Conservation (phyloP, 2,329 filamentous ascomycete genomes). For the Aspergillus nomiae region DNA sequence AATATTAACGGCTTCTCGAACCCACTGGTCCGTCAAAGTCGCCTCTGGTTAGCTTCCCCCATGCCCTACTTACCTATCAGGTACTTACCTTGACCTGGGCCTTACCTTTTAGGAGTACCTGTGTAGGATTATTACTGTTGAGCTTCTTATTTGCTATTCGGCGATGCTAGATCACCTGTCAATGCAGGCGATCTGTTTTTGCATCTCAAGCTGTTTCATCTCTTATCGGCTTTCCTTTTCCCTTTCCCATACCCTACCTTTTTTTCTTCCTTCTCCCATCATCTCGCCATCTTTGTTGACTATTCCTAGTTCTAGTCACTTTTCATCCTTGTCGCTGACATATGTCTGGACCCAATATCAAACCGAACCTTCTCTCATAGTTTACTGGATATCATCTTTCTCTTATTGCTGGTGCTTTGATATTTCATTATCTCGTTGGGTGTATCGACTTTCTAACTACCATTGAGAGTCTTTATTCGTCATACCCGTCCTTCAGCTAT, state of each 20-base stretch:
- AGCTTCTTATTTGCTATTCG: slow-evolving; percentile 23
- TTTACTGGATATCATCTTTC: background rate
- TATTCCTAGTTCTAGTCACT: slow-evolving; percentile 6
- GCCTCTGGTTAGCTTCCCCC: slow-evolving; percentile 19
- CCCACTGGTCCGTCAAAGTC: slow-evolving; percentile 19
- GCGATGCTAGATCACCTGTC: slow-evolving; percentile 26
- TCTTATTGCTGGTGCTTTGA: background rate
- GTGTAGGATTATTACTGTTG: slow-evolving; percentile 16
- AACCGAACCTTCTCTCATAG: background rate
- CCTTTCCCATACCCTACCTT: slow-evolving; percentile 11
- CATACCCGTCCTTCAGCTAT: background rate
- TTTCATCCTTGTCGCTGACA: slow-evolving; percentile 1
- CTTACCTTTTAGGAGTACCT: background rate
- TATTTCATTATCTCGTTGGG: background rate
- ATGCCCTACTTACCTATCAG: slow-evolving; percentile 3
- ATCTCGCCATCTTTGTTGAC: background rate
- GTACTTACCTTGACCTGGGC: background rate
- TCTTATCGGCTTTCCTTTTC: slow-evolving; percentile 12
- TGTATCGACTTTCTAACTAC: background rate
- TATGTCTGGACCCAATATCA: slow-evolving; percentile 3
- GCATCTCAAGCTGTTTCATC: slow-evolving; percentile 28
- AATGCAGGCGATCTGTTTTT: slow-evolving; percentile 29
- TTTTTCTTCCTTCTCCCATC: slow-evolving; percentile 11
- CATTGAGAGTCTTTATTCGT: background rate
- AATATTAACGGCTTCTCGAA: slow-evolving; percentile 22